phyloP scores from a whole-genome alignment of 768 basidiomycete species.

The Vararia minispora region DNA sequence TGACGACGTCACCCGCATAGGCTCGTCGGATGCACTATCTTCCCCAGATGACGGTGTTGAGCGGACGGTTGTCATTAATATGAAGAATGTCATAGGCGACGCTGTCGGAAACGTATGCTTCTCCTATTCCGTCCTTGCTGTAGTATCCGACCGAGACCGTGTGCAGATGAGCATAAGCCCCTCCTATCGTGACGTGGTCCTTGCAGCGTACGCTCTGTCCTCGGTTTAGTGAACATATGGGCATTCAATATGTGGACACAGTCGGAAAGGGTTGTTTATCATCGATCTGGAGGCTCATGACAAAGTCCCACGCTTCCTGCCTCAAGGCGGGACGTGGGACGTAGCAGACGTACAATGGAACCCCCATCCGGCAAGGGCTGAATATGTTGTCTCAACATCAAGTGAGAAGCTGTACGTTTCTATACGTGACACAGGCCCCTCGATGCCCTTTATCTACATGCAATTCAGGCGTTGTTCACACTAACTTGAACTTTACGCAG shows the following conservation, averaged over 20 bases:
- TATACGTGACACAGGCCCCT: neutral
- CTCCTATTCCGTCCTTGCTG: neutral
- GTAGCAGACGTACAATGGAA: constrained; percentile 93
- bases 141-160: neutral
- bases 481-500: constrained; percentile 24
- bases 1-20: neutral
- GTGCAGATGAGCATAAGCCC: constrained; percentile 95
- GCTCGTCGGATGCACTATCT: constrained; percentile 12
- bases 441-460: neutral
- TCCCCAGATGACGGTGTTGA: constrained; percentile 47
- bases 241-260: constrained; percentile 16
- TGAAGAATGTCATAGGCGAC: constrained; percentile 70
- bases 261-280: constrained; percentile 85
- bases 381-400: constrained; percentile 83
- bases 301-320: constrained; percentile 84
- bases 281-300: constrained; percentile 86
- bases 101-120: constrained; percentile 66
- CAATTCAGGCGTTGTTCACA: neutral
- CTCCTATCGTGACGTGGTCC: constrained; percentile 75
- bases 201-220: constrained; percentile 59
- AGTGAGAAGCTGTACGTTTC: constrained; percentile 70
- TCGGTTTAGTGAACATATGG: neutral
- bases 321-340: constrained; percentile 95
- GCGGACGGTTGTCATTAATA: constrained; percentile 59
- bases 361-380: constrained; percentile 61